Evolutionary conservation across 495 filamentous ascomycete species (phyloP).

Genomic region (Parmelia sp.): DNA sequence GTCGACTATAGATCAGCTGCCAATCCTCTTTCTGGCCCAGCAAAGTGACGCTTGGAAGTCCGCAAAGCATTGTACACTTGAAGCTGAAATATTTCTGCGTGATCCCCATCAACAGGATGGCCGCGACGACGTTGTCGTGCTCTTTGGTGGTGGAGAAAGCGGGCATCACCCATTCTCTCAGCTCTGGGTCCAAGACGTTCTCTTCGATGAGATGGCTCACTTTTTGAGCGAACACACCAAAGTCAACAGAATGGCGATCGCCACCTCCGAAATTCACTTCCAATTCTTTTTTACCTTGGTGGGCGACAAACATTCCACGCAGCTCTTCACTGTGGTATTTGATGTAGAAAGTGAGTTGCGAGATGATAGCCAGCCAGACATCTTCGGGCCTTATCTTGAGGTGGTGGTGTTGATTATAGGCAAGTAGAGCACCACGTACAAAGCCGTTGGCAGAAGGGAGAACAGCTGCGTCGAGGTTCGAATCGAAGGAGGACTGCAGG

Average conservation of each 20-base stretch:
- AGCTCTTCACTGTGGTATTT: constrained; percentile 43
- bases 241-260: background rate
- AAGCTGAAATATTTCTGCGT: constrained; percentile 40
- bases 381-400: constrained; percentile 55
- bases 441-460: constrained; percentile 39
- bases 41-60: constrained; percentile 46
- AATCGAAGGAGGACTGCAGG: constrained; percentile 6
- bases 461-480: background rate
- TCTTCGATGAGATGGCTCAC: constrained; percentile 34
- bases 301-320: constrained; percentile 38
- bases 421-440: constrained; percentile 43
- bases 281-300: constrained; percentile 41
- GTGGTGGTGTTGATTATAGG: constrained; percentile 50
- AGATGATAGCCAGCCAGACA: constrained; percentile 54
- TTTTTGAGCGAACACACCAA: constrained; percentile 23
- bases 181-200: constrained; percentile 33
- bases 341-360: constrained; percentile 49
- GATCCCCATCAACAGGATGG: constrained; percentile 39
- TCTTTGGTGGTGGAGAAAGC: constrained; percentile 39
- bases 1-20: constrained; percentile 28
- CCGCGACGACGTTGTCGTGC: constrained; percentile 31
- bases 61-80: constrained; percentile 29
- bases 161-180: constrained; percentile 39
- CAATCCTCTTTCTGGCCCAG: constrained; percentile 41
- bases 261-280: constrained; percentile 21